Percentiles rank a stretch among this genome's conserved stretches.
Evolutionary conservation across 2,329 filamentous ascomycete species (phyloP).

Genomic region (Neofusicoccum parvum): DNA sequence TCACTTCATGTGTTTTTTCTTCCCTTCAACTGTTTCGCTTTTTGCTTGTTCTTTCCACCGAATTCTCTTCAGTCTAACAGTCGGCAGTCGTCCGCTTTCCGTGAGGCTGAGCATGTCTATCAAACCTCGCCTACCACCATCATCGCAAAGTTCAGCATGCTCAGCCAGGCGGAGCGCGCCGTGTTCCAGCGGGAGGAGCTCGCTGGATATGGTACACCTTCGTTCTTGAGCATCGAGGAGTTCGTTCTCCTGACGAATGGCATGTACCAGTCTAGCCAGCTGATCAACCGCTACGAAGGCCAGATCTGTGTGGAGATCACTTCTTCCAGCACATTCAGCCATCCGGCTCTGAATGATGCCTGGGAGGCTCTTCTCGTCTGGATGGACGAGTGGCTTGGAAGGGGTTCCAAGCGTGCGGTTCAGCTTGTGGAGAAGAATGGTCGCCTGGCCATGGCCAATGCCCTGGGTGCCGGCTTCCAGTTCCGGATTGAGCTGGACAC

Average conservation of each 20-base stretch:
- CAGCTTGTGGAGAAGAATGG: background rate
- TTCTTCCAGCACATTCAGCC: background rate
- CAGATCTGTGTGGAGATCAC: constrained; percentile 27
- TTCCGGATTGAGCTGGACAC: constrained; percentile 38
- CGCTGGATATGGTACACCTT: constrained; percentile 17
- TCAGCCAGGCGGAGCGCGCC: constrained; percentile 37
- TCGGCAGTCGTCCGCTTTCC: background rate
- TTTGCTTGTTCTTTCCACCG: background rate
- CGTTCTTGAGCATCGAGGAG: constrained; percentile 30
- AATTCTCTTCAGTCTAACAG: background rate
- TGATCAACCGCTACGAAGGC: constrained; percentile 35
- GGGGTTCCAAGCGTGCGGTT: constrained; percentile 25
- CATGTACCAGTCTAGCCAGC: constrained; percentile 30
- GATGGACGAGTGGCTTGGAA: constrained; percentile 26
- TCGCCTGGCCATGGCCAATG: constrained; percentile 19
- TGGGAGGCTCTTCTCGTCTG: constrained; percentile 24
- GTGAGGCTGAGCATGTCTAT: constrained; percentile 18
- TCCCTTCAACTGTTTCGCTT: constrained; percentile 9
- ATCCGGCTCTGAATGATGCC: background rate
- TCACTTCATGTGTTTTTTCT: background rate
- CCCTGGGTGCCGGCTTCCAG: constrained; percentile 24
- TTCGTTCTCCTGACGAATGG: constrained; percentile 25
- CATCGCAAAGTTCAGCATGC: constrained; percentile 42
- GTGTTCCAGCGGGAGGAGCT: constrained; percentile 24
- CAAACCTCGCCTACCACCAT: constrained; percentile 19